Evolutionary conservation across 345 rosid species (phyloP).

Genomic region (Moringa oleifera): DNA sequence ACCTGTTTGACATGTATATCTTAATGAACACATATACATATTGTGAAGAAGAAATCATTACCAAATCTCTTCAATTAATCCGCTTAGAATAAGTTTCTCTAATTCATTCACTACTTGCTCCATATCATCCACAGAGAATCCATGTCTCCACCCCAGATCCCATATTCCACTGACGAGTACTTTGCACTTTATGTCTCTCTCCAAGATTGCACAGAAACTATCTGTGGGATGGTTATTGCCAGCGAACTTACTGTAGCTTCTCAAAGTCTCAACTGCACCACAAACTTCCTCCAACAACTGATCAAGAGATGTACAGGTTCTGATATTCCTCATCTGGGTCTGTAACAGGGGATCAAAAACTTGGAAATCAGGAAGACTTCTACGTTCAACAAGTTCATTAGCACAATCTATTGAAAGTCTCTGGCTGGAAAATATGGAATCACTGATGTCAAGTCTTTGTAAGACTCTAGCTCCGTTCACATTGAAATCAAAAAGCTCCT

Average conservation of each 20-base stretch:
- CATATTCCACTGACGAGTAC: constrained; percentile 53
- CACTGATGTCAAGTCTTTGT: constrained; percentile 10
- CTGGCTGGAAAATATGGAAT: constrained; percentile 14
- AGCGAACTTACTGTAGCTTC: constrained; percentile 31
- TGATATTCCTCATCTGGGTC: constrained; percentile 13
- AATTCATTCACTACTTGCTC: constrained; percentile 48
- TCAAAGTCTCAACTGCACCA: constrained; percentile 38
- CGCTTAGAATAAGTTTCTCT: constrained; percentile 45
- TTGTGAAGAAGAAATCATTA: not conserved
- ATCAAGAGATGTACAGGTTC: constrained; percentile 35
- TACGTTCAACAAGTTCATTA: constrained; percentile 48
- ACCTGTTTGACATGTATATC: not conserved
- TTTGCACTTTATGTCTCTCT: constrained; percentile 44
- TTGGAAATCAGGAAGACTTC: constrained; percentile 39
- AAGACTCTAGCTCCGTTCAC: constrained; percentile 14
- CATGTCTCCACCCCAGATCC: constrained; percentile 78
- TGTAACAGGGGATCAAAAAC: constrained; percentile 18
- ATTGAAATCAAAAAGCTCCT: constrained; percentile 42
- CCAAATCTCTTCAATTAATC: constrained; percentile 54
- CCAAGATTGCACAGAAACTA: constrained; percentile 37
- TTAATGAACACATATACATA: not conserved
- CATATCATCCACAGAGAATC: constrained; percentile 43
- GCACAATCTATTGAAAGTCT: constrained; percentile 60
- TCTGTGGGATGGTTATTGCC: constrained; percentile 25
- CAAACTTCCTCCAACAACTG: constrained; percentile 54